phyloP scores from a whole-genome alignment of 257 asterid genomes.

The Capsicum baccatum region DNA sequence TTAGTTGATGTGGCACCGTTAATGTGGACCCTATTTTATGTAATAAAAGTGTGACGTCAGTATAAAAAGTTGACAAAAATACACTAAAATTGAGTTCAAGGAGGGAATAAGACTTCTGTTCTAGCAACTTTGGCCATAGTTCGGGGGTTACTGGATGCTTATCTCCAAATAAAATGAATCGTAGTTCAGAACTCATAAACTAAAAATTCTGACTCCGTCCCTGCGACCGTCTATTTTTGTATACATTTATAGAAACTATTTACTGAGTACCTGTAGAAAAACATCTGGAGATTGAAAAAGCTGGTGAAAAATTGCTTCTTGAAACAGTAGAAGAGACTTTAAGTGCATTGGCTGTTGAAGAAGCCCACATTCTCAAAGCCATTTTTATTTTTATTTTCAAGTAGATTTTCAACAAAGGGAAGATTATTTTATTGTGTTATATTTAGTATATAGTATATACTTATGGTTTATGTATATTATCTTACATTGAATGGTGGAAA shows the following conservation, averaged over 20 bases:
- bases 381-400: constrained; percentile 31
- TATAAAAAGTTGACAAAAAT: too few species aligned
- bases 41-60: too few species aligned
- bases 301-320: constrained; percentile 46
- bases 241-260: not conserved
- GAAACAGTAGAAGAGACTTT: constrained; percentile 55
- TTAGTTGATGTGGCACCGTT: too few species aligned
- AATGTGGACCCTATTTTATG: too few species aligned
- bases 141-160: too few species aligned
- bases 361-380: constrained; percentile 97
- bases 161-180: not conserved
- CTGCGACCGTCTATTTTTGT: not conserved
- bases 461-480: constrained; percentile 39
- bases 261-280: constrained; percentile 63
- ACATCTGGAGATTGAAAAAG: constrained; percentile 74
- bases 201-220: not conserved
- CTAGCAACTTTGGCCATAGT: too few species aligned
- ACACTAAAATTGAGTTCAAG: too few species aligned
- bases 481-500: constrained; percentile 70
- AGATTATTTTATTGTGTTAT: not conserved
- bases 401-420: not conserved
- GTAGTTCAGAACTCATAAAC: not conserved
- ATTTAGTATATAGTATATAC: not conserved
- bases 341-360: constrained; percentile 92
- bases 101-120: too few species aligned